Base-by-base conservation (phyloP, 148 eudicot genomes). In the Chenopodium berlandieri region DNA sequence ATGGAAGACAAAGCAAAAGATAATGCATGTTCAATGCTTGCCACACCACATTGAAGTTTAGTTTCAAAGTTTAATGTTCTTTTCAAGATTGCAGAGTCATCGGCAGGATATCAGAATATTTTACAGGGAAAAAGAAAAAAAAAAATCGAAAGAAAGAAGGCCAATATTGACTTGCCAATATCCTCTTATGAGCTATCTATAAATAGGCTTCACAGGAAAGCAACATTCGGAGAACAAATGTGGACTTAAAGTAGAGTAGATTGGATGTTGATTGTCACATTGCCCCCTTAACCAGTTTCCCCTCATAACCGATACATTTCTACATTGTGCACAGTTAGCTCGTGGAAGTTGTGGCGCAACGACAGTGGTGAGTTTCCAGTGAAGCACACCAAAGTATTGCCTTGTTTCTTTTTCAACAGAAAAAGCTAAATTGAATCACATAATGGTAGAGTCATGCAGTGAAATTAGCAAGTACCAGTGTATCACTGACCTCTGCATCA, bases 401-500 rank as follows among this genome's bases (percentile, higher is more conserved):
- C 44, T 40, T 23, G 23, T 11, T 64, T 46, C 17, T 7, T 23
- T 76, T 40, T 56, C 40, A 27, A 48, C 16, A 71, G 65, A 11
- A 80, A 27, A 32, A 70, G 44, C 44, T 50, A 31, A 13, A 20
- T 67, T 12, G 9, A 31, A 22, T 4, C 20, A 11, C 25, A 50
- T 20, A 58, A n/a, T 4, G 31, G 40, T 32, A 66, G 19, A 68
- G 0, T 64, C 9, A 23, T 66, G 48, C 52, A 22, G 10, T 12
- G 40, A 75, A 54, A 74, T 47, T 48, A 27, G 40, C 25, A 54
- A 73, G 67, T 50, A 71, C 25, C 16, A 70, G 77, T 48, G 67
- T 50, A 71, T 20, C 16, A 70, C 80, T 48, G 44, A 85, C 87
- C 85, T 85, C 87, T 69, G 82, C 73, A 75, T 85, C 87, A 47